Conservation (phyloP, 1,284 basidiomycete genomes). For the Tilletiopsis washingtonensis region DNA sequence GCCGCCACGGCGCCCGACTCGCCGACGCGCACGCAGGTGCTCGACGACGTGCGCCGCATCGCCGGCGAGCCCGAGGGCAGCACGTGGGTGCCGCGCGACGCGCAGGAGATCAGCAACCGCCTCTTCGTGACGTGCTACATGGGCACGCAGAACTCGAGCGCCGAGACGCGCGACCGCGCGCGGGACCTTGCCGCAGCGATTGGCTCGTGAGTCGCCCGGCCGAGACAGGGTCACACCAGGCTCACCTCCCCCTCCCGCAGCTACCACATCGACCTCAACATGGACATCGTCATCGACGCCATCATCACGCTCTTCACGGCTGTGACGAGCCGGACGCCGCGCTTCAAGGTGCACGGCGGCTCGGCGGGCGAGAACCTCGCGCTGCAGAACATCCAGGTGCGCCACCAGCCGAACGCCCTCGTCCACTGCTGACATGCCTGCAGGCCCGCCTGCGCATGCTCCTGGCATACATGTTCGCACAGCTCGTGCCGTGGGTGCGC, state of each 20-base stretch:
- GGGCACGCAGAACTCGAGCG: constrained; percentile 91
- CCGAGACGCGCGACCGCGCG: constrained; percentile 76
- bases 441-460: constrained; percentile 93
- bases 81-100: constrained; percentile 71
- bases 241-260: not conserved
- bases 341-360: constrained; percentile 83
- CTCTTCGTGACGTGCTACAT: constrained; percentile 99
- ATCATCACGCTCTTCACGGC: constrained; percentile 73
- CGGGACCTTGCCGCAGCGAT: constrained; percentile 79
- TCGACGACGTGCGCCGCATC: constrained; percentile 81
- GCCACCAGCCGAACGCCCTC: too few relatives aligned
- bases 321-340: constrained; percentile 73
- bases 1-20: constrained; percentile 52
- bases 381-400: constrained; percentile 95
- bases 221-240: not conserved
- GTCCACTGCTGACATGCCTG: too few relatives aligned
- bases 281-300: constrained; percentile 82
- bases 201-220: constrained; percentile 51
- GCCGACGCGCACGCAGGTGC: constrained; percentile 59
- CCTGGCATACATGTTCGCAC: constrained; percentile 92
- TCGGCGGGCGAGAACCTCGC: constrained; percentile 83
- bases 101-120: constrained; percentile 72
- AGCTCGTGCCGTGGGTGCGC: constrained; percentile 85
- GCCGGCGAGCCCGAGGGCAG: constrained; percentile 72
- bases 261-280: constrained; percentile 86